Conservation (phyloP, 306 rosid species). For the Begonia loranthoides region DNA sequence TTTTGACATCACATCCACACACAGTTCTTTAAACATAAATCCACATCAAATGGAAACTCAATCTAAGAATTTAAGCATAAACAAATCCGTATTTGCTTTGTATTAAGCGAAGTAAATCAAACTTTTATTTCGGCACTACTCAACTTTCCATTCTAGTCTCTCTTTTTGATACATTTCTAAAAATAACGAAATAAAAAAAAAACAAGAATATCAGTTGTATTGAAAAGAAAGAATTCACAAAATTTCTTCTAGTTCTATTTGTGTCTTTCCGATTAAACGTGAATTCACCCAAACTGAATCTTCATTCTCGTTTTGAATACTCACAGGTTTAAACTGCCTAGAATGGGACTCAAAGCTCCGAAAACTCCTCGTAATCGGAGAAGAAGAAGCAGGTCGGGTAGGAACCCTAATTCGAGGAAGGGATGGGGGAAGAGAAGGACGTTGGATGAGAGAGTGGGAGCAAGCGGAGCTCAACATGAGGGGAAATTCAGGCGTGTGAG, state of each 20-base stretch:
- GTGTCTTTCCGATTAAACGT: no score
- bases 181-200: no score
- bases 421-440: conserved; percentile 30
- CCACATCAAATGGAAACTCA: no score
- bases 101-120: no score
- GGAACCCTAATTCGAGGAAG: conserved; percentile 26
- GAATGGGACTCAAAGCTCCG: conserved; percentile 51
- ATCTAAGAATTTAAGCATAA: no score
- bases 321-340: conserved; percentile 6
- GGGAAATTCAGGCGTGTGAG: conserved; percentile 3
- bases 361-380: conserved; percentile 28
- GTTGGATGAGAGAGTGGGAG: conserved; percentile 33
- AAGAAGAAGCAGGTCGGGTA: conserved; percentile 16
- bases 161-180: no score
- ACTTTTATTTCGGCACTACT: not conserved
- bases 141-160: not conserved
- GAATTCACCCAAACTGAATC: no score
- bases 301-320: not conserved
- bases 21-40: not conserved
- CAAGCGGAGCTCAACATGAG: conserved; percentile 54
- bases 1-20: not conserved
- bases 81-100: no score
- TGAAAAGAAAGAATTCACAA: no score
- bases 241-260: no score
- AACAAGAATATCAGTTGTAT: no score